Evolutionary conservation across 768 basidiomycete genomes (phyloP).

Genomic region (Chalciporus chontae): DNA sequence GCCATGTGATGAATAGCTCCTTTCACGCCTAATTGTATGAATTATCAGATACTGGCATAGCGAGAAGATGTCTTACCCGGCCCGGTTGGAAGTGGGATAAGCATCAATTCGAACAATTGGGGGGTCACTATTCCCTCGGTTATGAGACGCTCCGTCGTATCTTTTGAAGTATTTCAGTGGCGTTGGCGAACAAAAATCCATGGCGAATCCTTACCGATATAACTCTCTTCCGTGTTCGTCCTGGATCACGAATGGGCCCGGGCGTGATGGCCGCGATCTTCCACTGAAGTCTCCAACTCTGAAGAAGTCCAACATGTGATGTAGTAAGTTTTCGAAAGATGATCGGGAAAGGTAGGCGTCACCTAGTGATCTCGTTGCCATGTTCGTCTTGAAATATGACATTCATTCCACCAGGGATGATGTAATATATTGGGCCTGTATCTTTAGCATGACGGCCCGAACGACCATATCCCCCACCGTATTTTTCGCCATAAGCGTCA

Average conservation of each 20-base stretch:
- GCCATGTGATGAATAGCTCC: constrained; percentile 20
- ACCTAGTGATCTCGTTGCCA: constrained; percentile 65
- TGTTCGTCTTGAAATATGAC: constrained; percentile 66
- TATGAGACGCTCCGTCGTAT: constrained; percentile 24
- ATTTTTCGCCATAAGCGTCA: background rate
- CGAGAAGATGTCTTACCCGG: constrained; percentile 16
- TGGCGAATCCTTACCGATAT: constrained; percentile 41
- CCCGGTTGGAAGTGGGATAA: constrained; percentile 14
- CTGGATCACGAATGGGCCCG: constrained; percentile 52
- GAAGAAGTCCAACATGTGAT: background rate
- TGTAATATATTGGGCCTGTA: constrained; percentile 46
- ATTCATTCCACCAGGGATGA: constrained; percentile 61
- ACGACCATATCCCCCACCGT: constrained; percentile 12
- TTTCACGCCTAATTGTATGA: constrained; percentile 18
- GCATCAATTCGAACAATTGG: constrained; percentile 24
- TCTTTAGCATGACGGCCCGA: constrained; percentile 18
- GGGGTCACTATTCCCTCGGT: constrained; percentile 23
- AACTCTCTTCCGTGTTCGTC: constrained; percentile 57
- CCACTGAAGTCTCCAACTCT: constrained; percentile 53
- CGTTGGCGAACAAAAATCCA: background rate
- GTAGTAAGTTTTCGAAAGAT: background rate
- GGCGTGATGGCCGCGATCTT: constrained; percentile 24
- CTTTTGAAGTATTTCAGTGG: constrained; percentile 13
- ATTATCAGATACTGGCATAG: constrained; percentile 5
- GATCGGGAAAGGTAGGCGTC: constrained; percentile 4